phyloP scores from a whole-genome alignment of 164 flowering plant genomes.

The Liquidambar formosana region DNA sequence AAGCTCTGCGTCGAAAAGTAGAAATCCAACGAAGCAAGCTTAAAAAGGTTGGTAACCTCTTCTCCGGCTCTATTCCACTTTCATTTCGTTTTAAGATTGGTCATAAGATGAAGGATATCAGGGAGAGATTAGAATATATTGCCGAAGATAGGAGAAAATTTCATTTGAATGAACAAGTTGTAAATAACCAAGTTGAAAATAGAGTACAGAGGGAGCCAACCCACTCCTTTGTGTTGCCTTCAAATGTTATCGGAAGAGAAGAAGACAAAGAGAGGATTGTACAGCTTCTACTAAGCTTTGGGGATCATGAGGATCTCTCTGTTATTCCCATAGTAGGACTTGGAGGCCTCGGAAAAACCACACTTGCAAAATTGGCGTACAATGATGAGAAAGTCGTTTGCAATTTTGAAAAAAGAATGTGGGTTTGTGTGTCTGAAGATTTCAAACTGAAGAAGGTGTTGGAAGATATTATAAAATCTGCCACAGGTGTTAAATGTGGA shows the following conservation, averaged over 20 bases:
- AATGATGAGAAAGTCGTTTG: neutral
- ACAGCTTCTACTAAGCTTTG: neutral
- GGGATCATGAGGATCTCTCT: neutral
- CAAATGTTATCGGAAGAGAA: constrained; percentile 5
- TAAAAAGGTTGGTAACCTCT: neutral
- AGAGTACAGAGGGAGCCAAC: neutral
- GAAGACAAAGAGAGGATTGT: neutral
- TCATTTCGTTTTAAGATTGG: neutral
- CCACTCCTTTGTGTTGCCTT: neutral
- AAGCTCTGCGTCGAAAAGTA: neutral
- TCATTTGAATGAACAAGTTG: neutral
- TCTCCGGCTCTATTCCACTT: neutral
- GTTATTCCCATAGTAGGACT: constrained; percentile 14
- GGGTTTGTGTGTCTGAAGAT: constrained; percentile 5
- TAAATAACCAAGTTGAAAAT: neutral
- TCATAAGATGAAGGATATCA: neutral
- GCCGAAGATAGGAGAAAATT: neutral
- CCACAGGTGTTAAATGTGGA: too few relatives aligned
- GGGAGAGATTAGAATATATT: neutral
- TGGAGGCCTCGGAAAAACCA: constrained; percentile 8
- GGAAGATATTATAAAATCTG: too few relatives aligned
- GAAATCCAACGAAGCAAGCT: neutral
- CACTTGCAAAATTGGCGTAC: neutral
- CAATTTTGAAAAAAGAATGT: neutral
- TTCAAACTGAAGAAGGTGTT: too few relatives aligned